These are phyloP conservation scores for Phialophora macrospora DNA, from an alignment of 2,329 filamentous ascomycete genomes.

Conservation along the genomic window DNA sequence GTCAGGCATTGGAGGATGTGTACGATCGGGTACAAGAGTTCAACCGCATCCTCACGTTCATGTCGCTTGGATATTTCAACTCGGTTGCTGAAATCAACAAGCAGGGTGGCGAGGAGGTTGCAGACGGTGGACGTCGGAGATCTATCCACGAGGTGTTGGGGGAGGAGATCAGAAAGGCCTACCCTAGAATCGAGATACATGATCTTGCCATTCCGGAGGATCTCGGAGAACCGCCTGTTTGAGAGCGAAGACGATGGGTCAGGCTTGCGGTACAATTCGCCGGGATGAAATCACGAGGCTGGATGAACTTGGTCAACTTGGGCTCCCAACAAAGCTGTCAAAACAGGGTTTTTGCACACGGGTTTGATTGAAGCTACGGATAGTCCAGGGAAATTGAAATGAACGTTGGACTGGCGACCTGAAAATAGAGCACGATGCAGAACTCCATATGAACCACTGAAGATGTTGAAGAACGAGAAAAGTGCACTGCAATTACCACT, in stretches of 20 bases:
- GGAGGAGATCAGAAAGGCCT: background rate
- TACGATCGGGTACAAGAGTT: background rate
- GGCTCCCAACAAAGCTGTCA: too few relatives aligned
- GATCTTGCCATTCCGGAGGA: background rate
- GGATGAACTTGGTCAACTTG: too few relatives aligned
- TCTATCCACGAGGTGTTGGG: background rate
- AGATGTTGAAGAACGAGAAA: too few relatives aligned
- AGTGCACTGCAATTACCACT: too few relatives aligned
- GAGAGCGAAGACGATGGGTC: background rate
- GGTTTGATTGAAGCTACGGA: too few relatives aligned
- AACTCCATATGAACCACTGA: too few relatives aligned
- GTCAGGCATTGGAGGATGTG: background rate
- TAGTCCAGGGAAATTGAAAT: too few relatives aligned
- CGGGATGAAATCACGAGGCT: background rate
- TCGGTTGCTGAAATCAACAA: background rate
- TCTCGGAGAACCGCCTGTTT: background rate
- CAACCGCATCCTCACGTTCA: background rate
- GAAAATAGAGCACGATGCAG: too few relatives aligned
- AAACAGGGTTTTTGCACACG: too few relatives aligned
- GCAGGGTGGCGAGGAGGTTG: background rate
- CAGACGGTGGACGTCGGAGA: background rate
- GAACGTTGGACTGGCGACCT: too few relatives aligned
- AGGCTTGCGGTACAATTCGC: background rate
- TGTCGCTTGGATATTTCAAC: background rate
- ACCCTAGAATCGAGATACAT: background rate